Conservation (phyloP, 2,329 filamentous ascomycete species). For the Colletotrichum phormii region DNA sequence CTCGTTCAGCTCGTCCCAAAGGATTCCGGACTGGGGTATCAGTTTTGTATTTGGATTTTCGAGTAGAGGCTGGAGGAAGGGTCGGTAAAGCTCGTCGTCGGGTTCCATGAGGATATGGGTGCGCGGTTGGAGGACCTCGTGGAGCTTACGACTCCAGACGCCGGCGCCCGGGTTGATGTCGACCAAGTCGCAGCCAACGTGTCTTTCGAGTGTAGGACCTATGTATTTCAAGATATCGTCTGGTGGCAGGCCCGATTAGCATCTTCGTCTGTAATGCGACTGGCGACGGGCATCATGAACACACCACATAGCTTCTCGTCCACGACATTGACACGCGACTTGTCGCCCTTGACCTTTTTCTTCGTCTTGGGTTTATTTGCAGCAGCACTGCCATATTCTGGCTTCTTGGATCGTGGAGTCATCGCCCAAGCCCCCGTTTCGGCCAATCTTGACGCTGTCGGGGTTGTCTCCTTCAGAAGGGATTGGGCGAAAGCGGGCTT, state of each 20-base stretch:
- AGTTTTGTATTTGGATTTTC: conserved; percentile 61
- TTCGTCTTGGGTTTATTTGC: not conserved
- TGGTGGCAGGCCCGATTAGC: conserved; percentile 41
- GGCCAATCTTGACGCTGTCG: not conserved
- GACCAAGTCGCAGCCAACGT: conserved; percentile 84
- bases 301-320: conserved; percentile 62
- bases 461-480: not conserved
- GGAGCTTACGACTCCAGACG: conserved; percentile 81
- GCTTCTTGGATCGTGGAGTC: not conserved
- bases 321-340: conserved; percentile 62
- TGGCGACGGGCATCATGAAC: conserved; percentile 25
- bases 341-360: conserved; percentile 10
- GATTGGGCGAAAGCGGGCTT: not conserved
- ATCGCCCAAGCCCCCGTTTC: not conserved
- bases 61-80: conserved; percentile 74
- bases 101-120: conserved; percentile 88
- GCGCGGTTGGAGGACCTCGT: conserved; percentile 80
- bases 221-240: conserved; percentile 79
- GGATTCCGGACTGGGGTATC: conserved; percentile 67
- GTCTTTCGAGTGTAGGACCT: conserved; percentile 74
- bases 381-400: fast-evolving
- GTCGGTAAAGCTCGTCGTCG: conserved; percentile 66
- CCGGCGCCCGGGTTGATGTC: conserved; percentile 87
- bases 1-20: conserved; percentile 68
- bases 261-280: not conserved